Conservation (phyloP, 768 basidiomycete genomes). For the Suillus lakei region DNA sequence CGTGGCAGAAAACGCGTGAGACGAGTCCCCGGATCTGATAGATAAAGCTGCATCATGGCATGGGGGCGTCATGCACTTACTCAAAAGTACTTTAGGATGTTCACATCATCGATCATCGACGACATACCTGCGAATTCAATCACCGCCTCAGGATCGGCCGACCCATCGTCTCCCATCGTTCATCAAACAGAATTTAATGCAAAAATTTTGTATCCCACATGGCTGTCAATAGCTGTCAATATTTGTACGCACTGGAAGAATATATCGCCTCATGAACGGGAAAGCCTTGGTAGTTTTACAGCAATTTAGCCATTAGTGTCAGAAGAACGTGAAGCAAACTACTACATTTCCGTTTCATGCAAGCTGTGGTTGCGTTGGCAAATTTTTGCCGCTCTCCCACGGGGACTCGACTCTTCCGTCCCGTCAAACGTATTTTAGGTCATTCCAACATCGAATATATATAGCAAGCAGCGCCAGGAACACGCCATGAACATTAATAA, state of each 20-base stretch:
- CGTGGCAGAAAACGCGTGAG: slow-evolving; percentile 11
- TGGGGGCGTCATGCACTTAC: slow-evolving; percentile 10
- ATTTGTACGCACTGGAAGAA: not conserved
- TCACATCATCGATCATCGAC: slow-evolving; percentile 11
- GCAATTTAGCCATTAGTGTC: slow-evolving; percentile 14
- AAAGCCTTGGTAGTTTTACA: slow-evolving; percentile 8
- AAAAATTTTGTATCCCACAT: slow-evolving; percentile 10
- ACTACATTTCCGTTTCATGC: slow-evolving; percentile 15
- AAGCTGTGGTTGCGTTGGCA: not conserved
- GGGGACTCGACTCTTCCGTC: slow-evolving; percentile 4
- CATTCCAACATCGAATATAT: not conserved
- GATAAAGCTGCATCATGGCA: slow-evolving; percentile 13
- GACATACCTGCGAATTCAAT: slow-evolving; percentile 12
- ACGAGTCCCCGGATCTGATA: slow-evolving; percentile 10
- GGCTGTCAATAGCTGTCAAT: slow-evolving; percentile 6
- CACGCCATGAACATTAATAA: not conserved
- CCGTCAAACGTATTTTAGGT: slow-evolving; percentile 8
- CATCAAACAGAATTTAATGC: slow-evolving; percentile 4
- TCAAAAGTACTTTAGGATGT: slow-evolving; percentile 2
- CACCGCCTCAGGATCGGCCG: slow-evolving; percentile 6
- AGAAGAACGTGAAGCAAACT: slow-evolving; percentile 1
- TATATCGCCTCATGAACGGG: not conserved
- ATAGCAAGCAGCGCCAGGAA: slow-evolving; percentile 7
- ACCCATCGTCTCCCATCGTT: slow-evolving; percentile 3
- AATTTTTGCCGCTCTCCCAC: slow-evolving; percentile 15